Conservation (phyloP, 345 rosid species). For the Pistacia atlantica region DNA sequence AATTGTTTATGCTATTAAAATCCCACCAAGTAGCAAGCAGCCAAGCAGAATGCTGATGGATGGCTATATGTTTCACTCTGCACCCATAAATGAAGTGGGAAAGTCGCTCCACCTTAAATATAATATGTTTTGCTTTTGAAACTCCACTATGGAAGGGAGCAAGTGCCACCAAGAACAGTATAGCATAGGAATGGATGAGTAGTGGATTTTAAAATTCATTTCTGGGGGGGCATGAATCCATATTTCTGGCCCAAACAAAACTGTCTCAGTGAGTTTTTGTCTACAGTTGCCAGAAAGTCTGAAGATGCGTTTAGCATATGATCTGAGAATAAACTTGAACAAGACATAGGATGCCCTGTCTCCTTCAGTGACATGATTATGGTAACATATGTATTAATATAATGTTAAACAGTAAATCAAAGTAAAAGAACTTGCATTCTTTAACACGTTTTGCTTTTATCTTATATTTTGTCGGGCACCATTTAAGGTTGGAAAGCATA, state of each 20-base stretch:
- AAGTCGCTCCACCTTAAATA: background rate
- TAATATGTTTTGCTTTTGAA: background rate
- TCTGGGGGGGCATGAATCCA: background rate
- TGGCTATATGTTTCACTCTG: background rate
- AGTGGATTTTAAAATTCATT: background rate
- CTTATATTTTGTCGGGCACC: background rate
- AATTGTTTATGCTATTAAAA: background rate
- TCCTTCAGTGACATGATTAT: background rate
- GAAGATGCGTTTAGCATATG: background rate
- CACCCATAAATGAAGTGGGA: background rate
- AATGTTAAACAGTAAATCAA: background rate
- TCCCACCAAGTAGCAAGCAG: background rate
- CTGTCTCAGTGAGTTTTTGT: background rate
- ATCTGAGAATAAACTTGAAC: background rate
- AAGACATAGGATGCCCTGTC: slow-evolving; percentile 8
- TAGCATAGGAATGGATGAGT: background rate
- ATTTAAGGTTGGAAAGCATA: background rate
- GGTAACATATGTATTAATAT: background rate
- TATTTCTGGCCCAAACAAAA: background rate
- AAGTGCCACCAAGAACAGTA: background rate
- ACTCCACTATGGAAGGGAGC: background rate
- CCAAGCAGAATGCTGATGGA: background rate
- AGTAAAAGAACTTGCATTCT: background rate
- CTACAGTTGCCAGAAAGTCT: background rate
- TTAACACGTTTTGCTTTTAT: too few relatives aligned